Base-by-base conservation (phyloP, 1,284 basidiomycete species). In the Heterobasidion occidentale region DNA sequence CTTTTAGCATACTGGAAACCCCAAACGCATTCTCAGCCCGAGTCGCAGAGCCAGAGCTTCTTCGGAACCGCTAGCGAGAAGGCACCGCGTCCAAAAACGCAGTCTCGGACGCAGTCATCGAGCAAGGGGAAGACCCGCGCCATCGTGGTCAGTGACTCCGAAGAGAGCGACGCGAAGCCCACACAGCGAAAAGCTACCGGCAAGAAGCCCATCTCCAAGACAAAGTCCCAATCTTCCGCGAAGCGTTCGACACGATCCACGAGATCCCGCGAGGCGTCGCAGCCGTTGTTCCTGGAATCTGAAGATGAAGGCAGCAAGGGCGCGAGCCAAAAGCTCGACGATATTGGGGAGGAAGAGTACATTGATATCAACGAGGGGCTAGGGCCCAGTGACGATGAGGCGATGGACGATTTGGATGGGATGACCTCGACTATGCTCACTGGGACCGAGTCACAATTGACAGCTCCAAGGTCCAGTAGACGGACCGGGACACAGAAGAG, bases 1-100 rank as follows among this genome's bases (percentile, higher is more conserved):
- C 15, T 45, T 46, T 0, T 56, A 84, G 81, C 73, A 38, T 81
- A 84, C 59, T 84, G 81, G 83, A 79, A 78, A 63, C 70, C 68
- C 38, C 64, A 63, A 11, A 60, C 53, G n/a, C 60, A 59, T 9
- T 59, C 61, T 15, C 63, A 60, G 33, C 54, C 57, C 19, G 47
- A 61, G 17, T 56, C 62, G 9, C 52, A 55, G 9, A 46, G 34
- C 20, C 53, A 56, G 44, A 55, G 47, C 48, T 46, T 55, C 49
- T 49, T 48, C 5, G 51, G n/a, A 8, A 20, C 35, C 9, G n/a
- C 9, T 6, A 56, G 19, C 14, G 20, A 45, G 17, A 33, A 15
- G 15, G 27, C 27, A 4, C 27, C 27, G 27, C 5, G 27, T 27
- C 3, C 27, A 27, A 38, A 52, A 49, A 36, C 56, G 44, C 56